Conservation (phyloP, 768 basidiomycete genomes). For the Hygrocybe coccinea region DNA sequence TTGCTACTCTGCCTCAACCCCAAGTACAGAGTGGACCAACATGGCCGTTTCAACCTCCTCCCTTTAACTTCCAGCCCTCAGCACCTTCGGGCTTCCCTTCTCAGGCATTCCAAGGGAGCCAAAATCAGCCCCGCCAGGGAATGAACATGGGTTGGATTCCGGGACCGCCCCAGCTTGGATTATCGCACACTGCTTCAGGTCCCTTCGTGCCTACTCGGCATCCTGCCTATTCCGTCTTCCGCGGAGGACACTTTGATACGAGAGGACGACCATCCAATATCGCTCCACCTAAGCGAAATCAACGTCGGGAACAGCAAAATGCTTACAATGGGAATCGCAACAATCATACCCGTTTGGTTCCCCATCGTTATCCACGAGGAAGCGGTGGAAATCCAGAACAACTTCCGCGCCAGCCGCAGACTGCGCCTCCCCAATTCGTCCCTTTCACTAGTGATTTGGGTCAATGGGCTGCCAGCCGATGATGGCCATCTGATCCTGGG, state of each 20-base stretch:
- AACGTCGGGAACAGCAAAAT: slow-evolving; percentile 26
- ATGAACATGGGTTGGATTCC: slow-evolving; percentile 21
- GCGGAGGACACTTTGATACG: neutral
- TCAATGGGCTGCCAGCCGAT: slow-evolving; percentile 30
- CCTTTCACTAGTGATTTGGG: slow-evolving; percentile 28
- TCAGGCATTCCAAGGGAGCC: slow-evolving; percentile 13
- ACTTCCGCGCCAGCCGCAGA: slow-evolving; percentile 13
- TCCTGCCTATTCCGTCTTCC: neutral
- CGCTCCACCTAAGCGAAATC: neutral
- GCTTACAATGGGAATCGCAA: slow-evolving; percentile 18
- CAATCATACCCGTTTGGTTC: slow-evolving; percentile 18
- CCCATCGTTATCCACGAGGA: slow-evolving; percentile 25
- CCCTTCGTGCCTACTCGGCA: neutral
- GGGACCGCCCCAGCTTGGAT: neutral
- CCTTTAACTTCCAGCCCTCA: slow-evolving; percentile 26
- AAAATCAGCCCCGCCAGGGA: slow-evolving; percentile 2
- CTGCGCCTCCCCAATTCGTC: slow-evolving; percentile 16
- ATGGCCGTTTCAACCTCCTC: slow-evolving; percentile 28
- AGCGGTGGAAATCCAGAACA: slow-evolving; percentile 23
- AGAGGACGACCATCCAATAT: neutral
- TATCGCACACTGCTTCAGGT: neutral
- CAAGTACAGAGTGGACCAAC: slow-evolving; percentile 15
- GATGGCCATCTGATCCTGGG: neutral
- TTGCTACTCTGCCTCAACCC: slow-evolving; percentile 10
- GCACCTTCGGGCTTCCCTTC: slow-evolving; percentile 18